Conservation (phyloP, 176 grass and related monocot species). For the Triticum monococcum region DNA sequence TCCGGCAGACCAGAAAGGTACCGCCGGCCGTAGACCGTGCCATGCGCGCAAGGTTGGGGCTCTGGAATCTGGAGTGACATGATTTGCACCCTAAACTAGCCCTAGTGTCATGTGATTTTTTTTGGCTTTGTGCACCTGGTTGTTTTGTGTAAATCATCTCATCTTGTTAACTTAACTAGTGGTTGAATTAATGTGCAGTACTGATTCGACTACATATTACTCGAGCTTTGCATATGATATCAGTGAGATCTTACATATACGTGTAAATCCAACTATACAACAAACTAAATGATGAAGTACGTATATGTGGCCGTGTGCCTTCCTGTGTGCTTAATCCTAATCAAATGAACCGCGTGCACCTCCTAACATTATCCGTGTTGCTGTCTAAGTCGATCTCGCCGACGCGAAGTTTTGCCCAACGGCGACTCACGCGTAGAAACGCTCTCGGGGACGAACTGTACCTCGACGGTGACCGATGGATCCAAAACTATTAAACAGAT, state of each 20-base stretch:
- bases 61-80: neutral
- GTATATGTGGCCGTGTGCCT: neutral
- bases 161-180: neutral
- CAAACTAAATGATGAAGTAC: neutral
- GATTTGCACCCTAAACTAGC: neutral
- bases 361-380: neutral
- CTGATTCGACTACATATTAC: neutral
- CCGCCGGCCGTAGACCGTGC: too few species aligned
- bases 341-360: too few species aligned
- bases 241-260: neutral
- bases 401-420: neutral
- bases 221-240: neutral
- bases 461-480: neutral
- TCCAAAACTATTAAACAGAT: neutral
- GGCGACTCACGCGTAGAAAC: neutral
- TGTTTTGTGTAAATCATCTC: neutral
- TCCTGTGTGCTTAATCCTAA: too few species aligned
- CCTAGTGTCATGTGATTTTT: neutral
- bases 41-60: neutral
- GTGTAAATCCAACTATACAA: neutral
- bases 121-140: neutral
- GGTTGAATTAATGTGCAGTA: neutral
- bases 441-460: neutral
- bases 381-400: neutral
- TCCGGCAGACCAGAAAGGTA: neutral